Base-by-base conservation (phyloP, 129 eudicot species). In the Heracleum sosnowskyi region DNA sequence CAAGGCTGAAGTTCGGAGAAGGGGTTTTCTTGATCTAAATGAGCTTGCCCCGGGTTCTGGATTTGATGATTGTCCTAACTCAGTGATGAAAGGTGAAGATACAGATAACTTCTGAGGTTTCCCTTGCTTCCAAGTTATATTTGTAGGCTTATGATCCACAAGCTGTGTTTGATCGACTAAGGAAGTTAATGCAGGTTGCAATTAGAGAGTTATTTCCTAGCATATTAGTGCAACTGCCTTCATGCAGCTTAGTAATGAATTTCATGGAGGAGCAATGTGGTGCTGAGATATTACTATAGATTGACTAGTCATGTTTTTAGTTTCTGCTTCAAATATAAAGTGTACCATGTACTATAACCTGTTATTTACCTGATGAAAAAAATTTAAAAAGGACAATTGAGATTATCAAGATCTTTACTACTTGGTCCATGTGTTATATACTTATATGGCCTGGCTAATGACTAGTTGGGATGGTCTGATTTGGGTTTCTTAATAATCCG, bases 21-120 rank as follows among this genome's bases (percentile, higher is more conserved):
- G 91, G 76, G 84, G 88, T 75, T 92, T 95, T 87, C 96, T 95
- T 82, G 98, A 95, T 82, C 85, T 95, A 31, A 95, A 95, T 47
- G 98, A 95, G 86, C 97, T 90, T 42, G 98, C 98, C 44, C 98
- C 98, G 0, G 97, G 98, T 75, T 85, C 97, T 29, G 97, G 98
- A 33, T 90, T 91, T 73, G 98, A 95, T n/a, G 98, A 95, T 70
- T 91, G 94, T 34, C 89, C 89, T 42, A 79, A 74, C 76, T 83
- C 88, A 20, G 60, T 79, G 42, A 74, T 84, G 72, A 90, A 85
- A 82, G 95, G 83, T 53, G 96, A 89, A 31, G 97, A 83, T 79
- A 77, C 82, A 26, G 90, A 87, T 76, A 85, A 85, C 83, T 86
- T 91, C 86, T 87, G 33, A 85, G 78, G 51, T 15, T 26, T 41